phyloP scores from a whole-genome alignment of 371 early-diverging fungal species.

The Mortierella sp. region DNA sequence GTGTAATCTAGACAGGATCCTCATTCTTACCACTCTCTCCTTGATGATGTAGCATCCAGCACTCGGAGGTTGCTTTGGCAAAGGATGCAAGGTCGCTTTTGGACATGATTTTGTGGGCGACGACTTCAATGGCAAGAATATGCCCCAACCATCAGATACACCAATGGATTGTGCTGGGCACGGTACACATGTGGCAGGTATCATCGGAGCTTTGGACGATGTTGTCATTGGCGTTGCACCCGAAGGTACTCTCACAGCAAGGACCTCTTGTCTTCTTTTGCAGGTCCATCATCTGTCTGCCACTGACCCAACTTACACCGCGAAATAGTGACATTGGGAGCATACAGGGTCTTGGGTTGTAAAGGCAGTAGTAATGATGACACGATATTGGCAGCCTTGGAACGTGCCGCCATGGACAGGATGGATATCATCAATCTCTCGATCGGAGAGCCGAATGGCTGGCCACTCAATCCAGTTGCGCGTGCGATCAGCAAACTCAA shows the following conservation, averaged over 20 bases:
- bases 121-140: conserved; percentile 54
- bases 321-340: conserved; percentile 28
- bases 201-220: conserved; percentile 24
- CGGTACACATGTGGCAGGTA: conserved; percentile 72
- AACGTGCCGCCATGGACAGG: conserved; percentile 71
- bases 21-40: neutral
- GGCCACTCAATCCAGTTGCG: conserved; percentile 23
- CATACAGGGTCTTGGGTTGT: conserved; percentile 44
- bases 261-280: too few relatives aligned
- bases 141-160: conserved; percentile 55
- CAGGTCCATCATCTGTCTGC: neutral
- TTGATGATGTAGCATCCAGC: conserved; percentile 69
- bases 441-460: conserved; percentile 56
- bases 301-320: neutral
- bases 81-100: conserved; percentile 58
- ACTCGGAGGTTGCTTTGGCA: conserved; percentile 67
- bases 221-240: conserved; percentile 49
- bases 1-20: neutral
- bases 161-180: conserved; percentile 73
- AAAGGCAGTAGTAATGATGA: conserved; percentile 68
- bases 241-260: conserved; percentile 10
- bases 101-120: conserved; percentile 71
- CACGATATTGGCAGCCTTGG: conserved; percentile 78
- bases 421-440: conserved; percentile 75
- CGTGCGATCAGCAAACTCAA: conserved; percentile 9